Base-by-base conservation (phyloP, 1,284 basidiomycete species). In the Xerocomus nothofagi region DNA sequence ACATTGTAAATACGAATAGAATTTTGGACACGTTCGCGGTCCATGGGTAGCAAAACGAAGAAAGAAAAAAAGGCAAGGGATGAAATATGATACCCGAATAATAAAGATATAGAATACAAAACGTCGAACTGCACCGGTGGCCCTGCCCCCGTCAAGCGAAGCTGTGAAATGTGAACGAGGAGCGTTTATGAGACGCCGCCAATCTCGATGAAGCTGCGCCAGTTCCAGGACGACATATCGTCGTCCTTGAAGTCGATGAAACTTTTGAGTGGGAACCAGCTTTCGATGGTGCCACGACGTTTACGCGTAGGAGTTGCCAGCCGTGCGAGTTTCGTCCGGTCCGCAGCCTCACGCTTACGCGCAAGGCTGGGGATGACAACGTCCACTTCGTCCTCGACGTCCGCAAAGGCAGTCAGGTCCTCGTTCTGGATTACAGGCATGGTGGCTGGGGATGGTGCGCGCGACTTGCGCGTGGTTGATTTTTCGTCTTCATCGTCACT, bases 181-280 rank as follows among this genome's bases (percentile, higher is more conserved):
- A 3, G 17, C 6, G 39, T 37, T 29, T 59, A 60, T 40, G 61
- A 9, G 27, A 77, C 67, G 33, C 66, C 70, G 15, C 75, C 72
- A 29, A 85, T 74, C 62, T 85, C 77, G 57, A 84, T 77, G 60
- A 84, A 80, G 64, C 80, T 82, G 54, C 80, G 70, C 82, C 82
- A 84, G 52, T 73, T 73, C 67, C 77, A 77, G 33, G 67, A 63
- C 30, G 66, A 57, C 2, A 61, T 45, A 23, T 77, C 77, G 17
- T 81, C 80, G 42, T 81, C 78, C 48, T 72, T 71, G 51, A 85
- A 68, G 62, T 85, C 83, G 54, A 84, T 83, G 62, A 85, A 85
- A 55, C 80, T 82, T 49, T 74, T 75, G 40, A 84, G 69, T 0
- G 75, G 73, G 33, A 77, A 69, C 58, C 75, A 69, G 18, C 72